These are phyloP conservation scores for Silene vulgaris DNA, from an alignment of 179 eudicot species.

Conservation along the genomic window DNA sequence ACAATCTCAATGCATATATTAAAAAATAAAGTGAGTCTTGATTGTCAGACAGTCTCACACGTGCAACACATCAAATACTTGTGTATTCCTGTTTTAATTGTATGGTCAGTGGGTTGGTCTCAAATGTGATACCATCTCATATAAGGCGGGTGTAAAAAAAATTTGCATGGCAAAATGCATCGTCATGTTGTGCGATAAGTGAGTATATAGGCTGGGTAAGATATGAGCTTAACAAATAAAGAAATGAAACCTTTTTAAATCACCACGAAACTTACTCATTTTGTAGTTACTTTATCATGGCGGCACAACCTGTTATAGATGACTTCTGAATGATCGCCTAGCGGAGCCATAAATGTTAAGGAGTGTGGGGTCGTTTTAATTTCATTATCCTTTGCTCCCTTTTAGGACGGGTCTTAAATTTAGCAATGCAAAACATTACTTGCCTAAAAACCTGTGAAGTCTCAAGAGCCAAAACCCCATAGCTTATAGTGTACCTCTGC, in stretches of 20 bases:
- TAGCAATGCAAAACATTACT: too few relatives aligned
- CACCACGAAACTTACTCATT: neutral
- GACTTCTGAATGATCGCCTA: too few relatives aligned
- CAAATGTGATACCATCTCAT: neutral
- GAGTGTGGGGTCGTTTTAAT: too few relatives aligned
- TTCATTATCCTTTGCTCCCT: too few relatives aligned
- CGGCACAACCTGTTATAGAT: too few relatives aligned
- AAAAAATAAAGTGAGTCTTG: neutral
- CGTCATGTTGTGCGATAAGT: neutral
- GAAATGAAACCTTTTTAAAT: neutral
- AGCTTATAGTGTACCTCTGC: too few relatives aligned
- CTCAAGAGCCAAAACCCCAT: too few relatives aligned
- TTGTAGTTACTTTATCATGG: neutral
- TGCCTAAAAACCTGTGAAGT: too few relatives aligned
- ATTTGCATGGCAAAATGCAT: neutral
- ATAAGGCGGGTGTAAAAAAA: neutral
- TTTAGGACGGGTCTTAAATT: too few relatives aligned
- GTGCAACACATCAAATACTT: neutral
- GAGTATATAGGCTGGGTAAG: neutral
- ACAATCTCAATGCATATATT: too few relatives aligned
- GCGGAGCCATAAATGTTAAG: too few relatives aligned
- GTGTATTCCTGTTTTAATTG: neutral
- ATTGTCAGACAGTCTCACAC: too few relatives aligned
- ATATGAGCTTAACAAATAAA: neutral
- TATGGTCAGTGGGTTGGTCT: neutral